Evolutionary conservation across 805 yeast genomes (phyloP), one percentile per base, ranked within the genome.

Genomic region (Sugiyamaella americana): DNA sequence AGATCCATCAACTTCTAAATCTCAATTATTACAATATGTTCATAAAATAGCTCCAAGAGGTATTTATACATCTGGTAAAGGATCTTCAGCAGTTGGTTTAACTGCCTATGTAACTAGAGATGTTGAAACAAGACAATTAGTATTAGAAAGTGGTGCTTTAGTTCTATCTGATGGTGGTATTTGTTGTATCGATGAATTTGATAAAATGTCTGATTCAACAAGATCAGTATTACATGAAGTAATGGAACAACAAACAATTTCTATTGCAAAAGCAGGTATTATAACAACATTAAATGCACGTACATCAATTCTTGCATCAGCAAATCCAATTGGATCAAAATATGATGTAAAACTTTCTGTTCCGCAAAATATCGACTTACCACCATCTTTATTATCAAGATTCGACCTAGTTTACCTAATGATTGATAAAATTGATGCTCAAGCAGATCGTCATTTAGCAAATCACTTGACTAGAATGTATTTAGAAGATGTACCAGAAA

Each of bases 21-120:
- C 98, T 2, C 99, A 93, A 66, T 68, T 93, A 40, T 72, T 93
- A 54, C 95, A 88, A 61, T 93, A 93, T 57, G 97, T 93, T 37
- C 98, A 93, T 68, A 87, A 89, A 60, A 93, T 93, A 56, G 95
- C 98, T 1, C 99, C 99, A 39, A 76, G 98, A 62, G 98, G 98
- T 56, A 87, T 93, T 35, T 93, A 89, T 66, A 93, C 99, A 3
- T 89, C 97, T 0, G 99, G 99, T 66, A 93, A 93, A 60, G 98
- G 98, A 43, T 88, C 97, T 1, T 93, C 98, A 26, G 99, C 99
- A 0, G 99, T 93, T 42, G 99, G 99, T 73, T 73, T 93, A 60
- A 93, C 99, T 0, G 98, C 99, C 0, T 93, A 93, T 63, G 83
- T 93, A 47, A 89, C 98, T 5, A 75, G 96, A 60, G 99, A 93